Evolutionary conservation across 2,329 filamentous ascomycete species (phyloP).

Genomic region (Clonostachys byssicola): DNA sequence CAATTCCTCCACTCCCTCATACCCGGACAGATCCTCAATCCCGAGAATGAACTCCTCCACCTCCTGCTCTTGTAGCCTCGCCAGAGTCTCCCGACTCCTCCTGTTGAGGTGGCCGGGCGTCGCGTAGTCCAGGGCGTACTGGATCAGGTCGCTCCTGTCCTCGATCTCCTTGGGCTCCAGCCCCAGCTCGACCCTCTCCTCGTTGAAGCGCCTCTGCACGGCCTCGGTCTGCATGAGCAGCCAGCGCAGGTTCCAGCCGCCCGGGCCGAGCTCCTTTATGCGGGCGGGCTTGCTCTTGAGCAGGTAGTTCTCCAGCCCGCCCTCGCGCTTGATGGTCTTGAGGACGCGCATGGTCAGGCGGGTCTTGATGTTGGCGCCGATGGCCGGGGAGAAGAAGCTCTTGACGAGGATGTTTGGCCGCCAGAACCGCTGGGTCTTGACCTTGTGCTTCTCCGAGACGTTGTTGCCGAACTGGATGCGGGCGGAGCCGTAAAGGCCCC

Average conservation of each 20-base stretch:
- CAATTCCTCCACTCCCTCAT: slow-evolving; percentile 30
- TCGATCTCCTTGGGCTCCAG: slow-evolving; percentile 37
- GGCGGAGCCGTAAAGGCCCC: slow-evolving; percentile 65
- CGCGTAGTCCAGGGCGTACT: slow-evolving; percentile 33
- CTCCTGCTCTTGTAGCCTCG: slow-evolving; percentile 20
- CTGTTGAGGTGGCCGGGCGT: slow-evolving; percentile 31
- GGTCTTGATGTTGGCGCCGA: slow-evolving; percentile 61
- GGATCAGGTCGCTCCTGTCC: slow-evolving; percentile 29
- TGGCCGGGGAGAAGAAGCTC: slow-evolving; percentile 58
- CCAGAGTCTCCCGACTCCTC: slow-evolving; percentile 27
- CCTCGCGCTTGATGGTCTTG: slow-evolving; percentile 75
- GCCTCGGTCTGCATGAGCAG: slow-evolving; percentile 73
- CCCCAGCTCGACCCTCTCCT: slow-evolving; percentile 62
- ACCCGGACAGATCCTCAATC: slow-evolving; percentile 21
- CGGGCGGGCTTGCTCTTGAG: slow-evolving; percentile 73
- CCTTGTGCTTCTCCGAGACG: slow-evolving; percentile 63
- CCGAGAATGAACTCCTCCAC: slow-evolving; percentile 35
- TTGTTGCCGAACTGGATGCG: slow-evolving; percentile 78
- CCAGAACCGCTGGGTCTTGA: slow-evolving; percentile 72
- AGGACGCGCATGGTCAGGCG: slow-evolving; percentile 67
- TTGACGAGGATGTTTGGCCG: slow-evolving; percentile 70
- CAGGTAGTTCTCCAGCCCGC: slow-evolving; percentile 88
- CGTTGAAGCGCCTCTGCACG: slow-evolving; percentile 62
- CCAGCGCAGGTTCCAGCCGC: slow-evolving; percentile 89
- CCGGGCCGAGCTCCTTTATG: slow-evolving; percentile 81